phyloP scores from a whole-genome alignment of 2,329 filamentous ascomycete species.

The Proliferodiscus dingleyae region DNA sequence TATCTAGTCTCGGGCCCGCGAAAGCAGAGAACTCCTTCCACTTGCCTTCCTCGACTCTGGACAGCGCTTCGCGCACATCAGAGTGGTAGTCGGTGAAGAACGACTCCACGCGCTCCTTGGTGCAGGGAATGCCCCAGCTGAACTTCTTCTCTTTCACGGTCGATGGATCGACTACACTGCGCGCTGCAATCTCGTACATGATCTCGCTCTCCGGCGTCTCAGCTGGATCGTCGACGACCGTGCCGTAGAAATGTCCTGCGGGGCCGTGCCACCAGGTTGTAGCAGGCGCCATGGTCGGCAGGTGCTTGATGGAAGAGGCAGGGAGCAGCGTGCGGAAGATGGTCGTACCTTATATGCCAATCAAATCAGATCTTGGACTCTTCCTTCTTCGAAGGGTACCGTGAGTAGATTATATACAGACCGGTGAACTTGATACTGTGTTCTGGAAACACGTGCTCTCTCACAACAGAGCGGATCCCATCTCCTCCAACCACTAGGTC shows the following conservation, averaged over 20 bases:
- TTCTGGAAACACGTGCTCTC: slow-evolving; percentile 37
- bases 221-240: slow-evolving; percentile 33
- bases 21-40: slow-evolving; percentile 47
- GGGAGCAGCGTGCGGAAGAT: slow-evolving; percentile 43
- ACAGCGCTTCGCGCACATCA: slow-evolving; percentile 36
- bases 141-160: slow-evolving; percentile 30
- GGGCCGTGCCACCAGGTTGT: slow-evolving; percentile 43
- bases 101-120: slow-evolving; percentile 34
- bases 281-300: slow-evolving; percentile 25
- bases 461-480: slow-evolving; percentile 46
- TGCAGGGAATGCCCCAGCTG: slow-evolving; percentile 36
- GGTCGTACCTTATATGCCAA: slow-evolving; percentile 38
- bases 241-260: slow-evolving; percentile 39
- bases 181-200: slow-evolving; percentile 36
- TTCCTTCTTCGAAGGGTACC: no score
- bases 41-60: slow-evolving; percentile 33
- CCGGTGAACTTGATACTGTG: slow-evolving; percentile 43
- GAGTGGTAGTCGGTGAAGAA: slow-evolving; percentile 39
- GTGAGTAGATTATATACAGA: slow-evolving; percentile 18
- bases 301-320: slow-evolving; percentile 31
- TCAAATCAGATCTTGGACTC: no score
- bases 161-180: slow-evolving; percentile 32
- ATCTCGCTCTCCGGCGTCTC: slow-evolving; percentile 25
- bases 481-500: slow-evolving; percentile 49
- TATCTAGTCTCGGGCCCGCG: slow-evolving; percentile 39